A percentile compares a stretch with the other conserved stretches of the same genome.
Conservation (phyloP, 495 filamentous ascomycete genomes). For the Astrothelium macrocarpum region DNA sequence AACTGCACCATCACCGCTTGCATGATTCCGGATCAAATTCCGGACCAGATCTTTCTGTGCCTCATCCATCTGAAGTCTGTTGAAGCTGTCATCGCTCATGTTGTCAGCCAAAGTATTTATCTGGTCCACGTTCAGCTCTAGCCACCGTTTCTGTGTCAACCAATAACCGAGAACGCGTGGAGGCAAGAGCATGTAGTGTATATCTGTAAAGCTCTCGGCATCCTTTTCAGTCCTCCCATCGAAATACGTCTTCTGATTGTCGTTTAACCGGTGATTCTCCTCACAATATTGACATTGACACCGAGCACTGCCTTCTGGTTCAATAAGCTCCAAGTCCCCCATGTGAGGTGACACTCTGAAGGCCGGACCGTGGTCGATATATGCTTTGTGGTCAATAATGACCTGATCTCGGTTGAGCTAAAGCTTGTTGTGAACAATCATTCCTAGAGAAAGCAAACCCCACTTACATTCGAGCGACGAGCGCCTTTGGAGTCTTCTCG, state of each 20-base stretch:
- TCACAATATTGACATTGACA: neutral
- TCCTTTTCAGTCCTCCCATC: neutral
- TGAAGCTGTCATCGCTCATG: neutral
- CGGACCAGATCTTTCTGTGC: neutral
- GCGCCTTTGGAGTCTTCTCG: neutral
- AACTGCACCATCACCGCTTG: neutral
- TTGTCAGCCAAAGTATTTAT: neutral
- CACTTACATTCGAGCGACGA: neutral
- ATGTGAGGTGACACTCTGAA: neutral
- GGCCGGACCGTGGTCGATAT: neutral
- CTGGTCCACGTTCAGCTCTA: neutral
- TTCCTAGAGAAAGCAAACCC: neutral
- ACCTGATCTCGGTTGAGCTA: conserved; percentile 3
- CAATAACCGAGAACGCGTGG: neutral
- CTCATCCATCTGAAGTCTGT: conserved; percentile 4
- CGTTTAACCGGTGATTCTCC: neutral
- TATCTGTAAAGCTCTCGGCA: neutral
- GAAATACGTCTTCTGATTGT: neutral
- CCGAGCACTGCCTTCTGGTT: neutral
- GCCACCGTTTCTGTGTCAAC: neutral
- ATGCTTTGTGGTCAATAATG: conserved; percentile 1
- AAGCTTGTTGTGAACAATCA: neutral
- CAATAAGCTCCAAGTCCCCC: neutral
- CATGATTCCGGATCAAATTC: conserved; percentile 1
- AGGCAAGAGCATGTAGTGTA: neutral